These are phyloP conservation scores for Epichloe aotearoae DNA, from an alignment of 2,329 filamentous ascomycete genomes.

Conservation along the genomic window DNA sequence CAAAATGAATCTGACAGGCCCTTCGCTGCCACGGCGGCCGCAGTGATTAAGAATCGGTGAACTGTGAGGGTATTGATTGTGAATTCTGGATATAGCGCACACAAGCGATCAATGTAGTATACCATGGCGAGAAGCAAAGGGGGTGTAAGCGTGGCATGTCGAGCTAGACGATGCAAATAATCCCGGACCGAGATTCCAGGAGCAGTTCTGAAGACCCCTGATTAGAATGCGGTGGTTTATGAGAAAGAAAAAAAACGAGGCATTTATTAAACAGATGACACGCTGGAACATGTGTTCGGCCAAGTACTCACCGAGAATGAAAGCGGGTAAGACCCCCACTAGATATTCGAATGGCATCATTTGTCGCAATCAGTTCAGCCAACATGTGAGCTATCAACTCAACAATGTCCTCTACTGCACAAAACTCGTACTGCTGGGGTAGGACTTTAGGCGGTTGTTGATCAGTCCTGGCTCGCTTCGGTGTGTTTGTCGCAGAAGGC, in stretches of 20 bases:
- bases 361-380: conserved; percentile 83
- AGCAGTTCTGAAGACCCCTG: conserved; percentile 28
- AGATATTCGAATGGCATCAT: conserved; percentile 64
- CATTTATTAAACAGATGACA: not conserved
- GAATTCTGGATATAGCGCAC: conserved; percentile 83
- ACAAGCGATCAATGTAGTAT: conserved; percentile 94
- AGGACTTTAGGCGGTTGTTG: conserved; percentile 42
- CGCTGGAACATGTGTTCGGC: too few relatives aligned
- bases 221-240: not conserved
- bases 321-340: conserved; percentile 85
- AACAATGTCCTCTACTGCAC: conserved; percentile 74
- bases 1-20: conserved; percentile 94
- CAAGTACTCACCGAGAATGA: conserved; percentile 60
- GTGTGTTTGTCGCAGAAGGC: conserved; percentile 4
- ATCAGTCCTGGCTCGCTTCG: conserved; percentile 42
- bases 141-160: conserved; percentile 84
- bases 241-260: not conserved
- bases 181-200: conserved; percentile 91
- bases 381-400: conserved; percentile 90
- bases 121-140: conserved; percentile 97
- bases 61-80: conserved; percentile 94
- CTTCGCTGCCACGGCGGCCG: conserved; percentile 90
- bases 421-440: conserved; percentile 67
- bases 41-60: conserved; percentile 92
- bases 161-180: conserved; percentile 83